These are phyloP conservation scores for Strobilomyces dryophilus DNA, from an alignment of 768 basidiomycete genomes.

Conservation along the genomic window DNA sequence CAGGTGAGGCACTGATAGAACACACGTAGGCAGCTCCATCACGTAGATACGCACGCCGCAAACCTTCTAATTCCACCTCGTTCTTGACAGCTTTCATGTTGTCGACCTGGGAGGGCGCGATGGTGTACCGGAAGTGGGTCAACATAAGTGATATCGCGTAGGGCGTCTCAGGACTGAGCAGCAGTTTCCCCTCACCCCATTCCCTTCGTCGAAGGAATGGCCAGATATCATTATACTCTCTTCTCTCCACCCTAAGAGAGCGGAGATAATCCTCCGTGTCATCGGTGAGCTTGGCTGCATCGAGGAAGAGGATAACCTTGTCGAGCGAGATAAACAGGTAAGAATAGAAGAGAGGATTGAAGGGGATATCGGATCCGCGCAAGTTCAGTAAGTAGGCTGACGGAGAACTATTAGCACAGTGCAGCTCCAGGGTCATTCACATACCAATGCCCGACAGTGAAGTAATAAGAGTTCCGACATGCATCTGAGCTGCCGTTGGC, in stretches of 20 bases:
- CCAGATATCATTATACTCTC: constrained; percentile 79
- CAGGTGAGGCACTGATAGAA: constrained; percentile 21
- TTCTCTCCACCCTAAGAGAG: constrained; percentile 51
- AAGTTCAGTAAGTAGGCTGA: constrained; percentile 85
- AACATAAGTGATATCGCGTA: constrained; percentile 85
- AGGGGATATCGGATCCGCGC: constrained; percentile 86
- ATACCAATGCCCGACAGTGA: constrained; percentile 69
- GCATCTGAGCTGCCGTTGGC: constrained; percentile 57
- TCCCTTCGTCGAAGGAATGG: constrained; percentile 66
- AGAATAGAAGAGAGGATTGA: constrained; percentile 87
- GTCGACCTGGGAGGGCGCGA: constrained; percentile 67
- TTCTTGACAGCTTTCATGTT: constrained; percentile 88
- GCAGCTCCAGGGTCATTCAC: constrained; percentile 17
- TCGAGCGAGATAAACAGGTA: constrained; percentile 74
- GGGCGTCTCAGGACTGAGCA: constrained; percentile 70
- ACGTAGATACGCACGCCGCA: constrained; percentile 79
- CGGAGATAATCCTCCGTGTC: constrained; percentile 58
- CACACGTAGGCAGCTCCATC: constrained; percentile 84
- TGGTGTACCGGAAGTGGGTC: constrained; percentile 75
- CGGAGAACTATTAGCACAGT: constrained; percentile 2
- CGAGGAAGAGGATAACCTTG: constrained; percentile 71
- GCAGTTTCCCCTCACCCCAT: constrained; percentile 78
- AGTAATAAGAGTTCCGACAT: constrained; percentile 64
- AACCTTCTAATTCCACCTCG: constrained; percentile 74
- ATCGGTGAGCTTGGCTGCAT: constrained; percentile 55